These are phyloP conservation scores for Senecio squalidus DNA, from an alignment of 140 eudicot species.

Conservation along the genomic window DNA sequence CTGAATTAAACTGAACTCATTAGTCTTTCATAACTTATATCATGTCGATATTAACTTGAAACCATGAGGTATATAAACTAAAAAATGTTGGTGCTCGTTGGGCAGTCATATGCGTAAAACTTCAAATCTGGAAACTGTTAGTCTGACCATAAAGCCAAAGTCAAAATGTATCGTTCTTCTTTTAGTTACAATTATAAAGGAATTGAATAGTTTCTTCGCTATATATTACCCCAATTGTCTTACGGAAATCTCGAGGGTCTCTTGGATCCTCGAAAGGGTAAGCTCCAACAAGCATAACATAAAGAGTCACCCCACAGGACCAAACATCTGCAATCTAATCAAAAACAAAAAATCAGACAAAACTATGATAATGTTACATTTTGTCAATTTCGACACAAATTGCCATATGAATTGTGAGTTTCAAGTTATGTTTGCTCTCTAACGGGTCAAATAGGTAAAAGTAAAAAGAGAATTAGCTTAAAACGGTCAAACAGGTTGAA, in stretches of 20 bases:
- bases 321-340: conserved; percentile 77
- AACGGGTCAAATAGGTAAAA: too few species aligned
- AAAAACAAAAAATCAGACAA: conserved; percentile 11
- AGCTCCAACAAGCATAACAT: conserved; percentile 73
- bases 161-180: neutral
- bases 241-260: conserved; percentile 71
- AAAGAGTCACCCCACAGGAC: conserved; percentile 72
- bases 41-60: neutral
- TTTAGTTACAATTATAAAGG: neutral
- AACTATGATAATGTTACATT: neutral
- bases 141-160: conserved; percentile 15
- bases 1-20: neutral
- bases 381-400: too few species aligned
- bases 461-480: too few species aligned
- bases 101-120: neutral
- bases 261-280: conserved; percentile 77
- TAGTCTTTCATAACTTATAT: neutral
- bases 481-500: too few species aligned
- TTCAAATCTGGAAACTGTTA: neutral
- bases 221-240: conserved; percentile 57
- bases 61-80: neutral
- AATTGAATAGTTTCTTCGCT: neutral
- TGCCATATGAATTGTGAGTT: too few species aligned
- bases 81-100: neutral
- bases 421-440: too few species aligned